Percentiles rank a stretch among this genome's conserved stretches.
Conservation (phyloP, 148 eudicot species). For the Rhododendron griersonianum region DNA sequence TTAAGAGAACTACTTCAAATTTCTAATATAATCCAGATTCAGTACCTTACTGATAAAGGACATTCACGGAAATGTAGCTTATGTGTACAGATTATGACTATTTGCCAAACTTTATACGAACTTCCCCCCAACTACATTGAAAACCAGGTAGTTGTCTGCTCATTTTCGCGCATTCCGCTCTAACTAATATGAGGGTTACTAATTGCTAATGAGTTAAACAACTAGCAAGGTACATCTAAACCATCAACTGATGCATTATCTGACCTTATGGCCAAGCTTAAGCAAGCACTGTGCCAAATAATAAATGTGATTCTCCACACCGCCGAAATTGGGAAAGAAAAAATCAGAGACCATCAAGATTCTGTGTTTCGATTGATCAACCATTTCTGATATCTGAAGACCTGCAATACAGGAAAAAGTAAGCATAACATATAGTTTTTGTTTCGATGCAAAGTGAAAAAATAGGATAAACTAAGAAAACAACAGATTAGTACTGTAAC, state of each 20-base stretch:
- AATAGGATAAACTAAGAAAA: neutral
- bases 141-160: neutral
- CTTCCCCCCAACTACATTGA: neutral
- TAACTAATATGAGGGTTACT: neutral
- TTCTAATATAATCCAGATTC: neutral
- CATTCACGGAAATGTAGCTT: neutral
- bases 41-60: neutral
- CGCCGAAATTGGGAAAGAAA: slow-evolving; percentile 94
- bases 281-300: slow-evolving; percentile 89
- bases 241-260: slow-evolving; percentile 2
- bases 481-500: too few relatives aligned
- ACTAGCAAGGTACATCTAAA: neutral
- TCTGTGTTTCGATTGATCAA: slow-evolving; percentile 37
- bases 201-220: neutral
- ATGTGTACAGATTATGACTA: neutral
- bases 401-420: neutral
- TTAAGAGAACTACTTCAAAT: neutral
- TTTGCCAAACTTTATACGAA: neutral
- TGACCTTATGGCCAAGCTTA: slow-evolving; percentile 92
- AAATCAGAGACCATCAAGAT: slow-evolving; percentile 94
- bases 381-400: slow-evolving; percentile 24
- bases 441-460: neutral
- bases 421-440: neutral
- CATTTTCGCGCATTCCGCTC: neutral
- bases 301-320: slow-evolving; percentile 95